Evolutionary conservation across 2,329 filamentous ascomycete genomes (phyloP).

Genomic region (Monilinia laxa): DNA sequence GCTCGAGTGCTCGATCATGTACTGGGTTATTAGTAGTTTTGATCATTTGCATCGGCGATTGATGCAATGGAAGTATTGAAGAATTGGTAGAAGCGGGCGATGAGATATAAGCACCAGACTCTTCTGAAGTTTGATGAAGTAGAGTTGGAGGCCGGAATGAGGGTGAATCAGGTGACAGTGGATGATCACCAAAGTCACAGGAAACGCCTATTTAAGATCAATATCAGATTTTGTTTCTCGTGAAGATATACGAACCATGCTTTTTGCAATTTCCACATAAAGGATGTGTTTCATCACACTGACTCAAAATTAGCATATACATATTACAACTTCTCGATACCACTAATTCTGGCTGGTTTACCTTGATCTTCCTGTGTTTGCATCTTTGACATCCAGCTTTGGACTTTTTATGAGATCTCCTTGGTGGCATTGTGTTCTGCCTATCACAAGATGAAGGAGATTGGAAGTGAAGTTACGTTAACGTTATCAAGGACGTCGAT

Average conservation of each 20-base stretch:
- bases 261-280: constrained; percentile 65
- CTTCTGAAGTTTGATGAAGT: constrained; percentile 5
- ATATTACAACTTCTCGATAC: neutral
- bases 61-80: constrained; percentile 30
- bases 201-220: constrained; percentile 46
- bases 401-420: constrained; percentile 69
- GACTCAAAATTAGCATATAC: constrained; percentile 12
- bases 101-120: constrained; percentile 17
- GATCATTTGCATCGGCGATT: constrained; percentile 30
- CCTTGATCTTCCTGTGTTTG: constrained; percentile 70
- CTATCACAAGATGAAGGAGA: neutral
- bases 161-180: constrained; percentile 28
- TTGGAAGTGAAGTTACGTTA: neutral
- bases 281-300: constrained; percentile 66
- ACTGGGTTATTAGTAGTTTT: constrained; percentile 23
- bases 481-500: neutral
- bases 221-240: neutral
- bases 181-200: constrained; percentile 59
- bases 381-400: constrained; percentile 65
- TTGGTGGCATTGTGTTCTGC: constrained; percentile 55
- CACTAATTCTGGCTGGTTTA: constrained; percentile 35
- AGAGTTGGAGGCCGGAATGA: constrained; percentile 20
- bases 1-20: constrained; percentile 48
- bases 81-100: constrained; percentile 28
- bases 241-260: constrained; percentile 45